Evolutionary conservation across 192 early-diverging fungal genomes (phyloP).

Genomic region (Endogone sp.): DNA sequence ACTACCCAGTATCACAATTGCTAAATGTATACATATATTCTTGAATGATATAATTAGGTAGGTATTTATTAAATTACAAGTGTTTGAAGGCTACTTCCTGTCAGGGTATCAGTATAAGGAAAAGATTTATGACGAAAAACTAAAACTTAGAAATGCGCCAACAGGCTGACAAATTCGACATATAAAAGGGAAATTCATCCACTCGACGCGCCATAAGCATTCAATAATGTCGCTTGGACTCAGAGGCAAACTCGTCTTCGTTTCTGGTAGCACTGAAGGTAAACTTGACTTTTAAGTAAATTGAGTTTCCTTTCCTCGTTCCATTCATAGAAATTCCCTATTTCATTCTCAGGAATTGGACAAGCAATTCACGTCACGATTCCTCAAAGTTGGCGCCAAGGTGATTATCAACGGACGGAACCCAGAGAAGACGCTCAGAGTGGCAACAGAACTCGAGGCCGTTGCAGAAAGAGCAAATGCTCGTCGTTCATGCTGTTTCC

Average conservation of each 20-base stretch:
- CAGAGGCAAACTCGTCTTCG: neutral
- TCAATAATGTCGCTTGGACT: neutral
- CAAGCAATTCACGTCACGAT: neutral
- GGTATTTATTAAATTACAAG: no score
- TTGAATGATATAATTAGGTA: no score
- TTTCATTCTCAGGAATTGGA: neutral
- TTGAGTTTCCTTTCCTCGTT: neutral
- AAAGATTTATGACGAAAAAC: no score
- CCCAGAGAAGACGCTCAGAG: neutral
- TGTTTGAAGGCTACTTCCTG: no score
- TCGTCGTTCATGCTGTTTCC: neutral
- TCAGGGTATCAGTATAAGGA: no score
- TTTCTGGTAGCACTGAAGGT: neutral
- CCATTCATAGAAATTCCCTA: neutral
- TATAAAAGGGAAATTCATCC: no score
- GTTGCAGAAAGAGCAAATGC: neutral
- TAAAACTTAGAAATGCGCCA: no score
- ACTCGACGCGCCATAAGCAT: no score
- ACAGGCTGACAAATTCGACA: no score
- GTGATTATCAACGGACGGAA: neutral
- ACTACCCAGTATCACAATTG: no score
- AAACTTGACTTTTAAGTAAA: neutral
- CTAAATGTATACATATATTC: no score
- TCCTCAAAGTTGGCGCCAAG: neutral
- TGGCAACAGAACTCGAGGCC: neutral